Conservation (phyloP, 768 basidiomycete genomes). For the Kwoniella sp. region DNA sequence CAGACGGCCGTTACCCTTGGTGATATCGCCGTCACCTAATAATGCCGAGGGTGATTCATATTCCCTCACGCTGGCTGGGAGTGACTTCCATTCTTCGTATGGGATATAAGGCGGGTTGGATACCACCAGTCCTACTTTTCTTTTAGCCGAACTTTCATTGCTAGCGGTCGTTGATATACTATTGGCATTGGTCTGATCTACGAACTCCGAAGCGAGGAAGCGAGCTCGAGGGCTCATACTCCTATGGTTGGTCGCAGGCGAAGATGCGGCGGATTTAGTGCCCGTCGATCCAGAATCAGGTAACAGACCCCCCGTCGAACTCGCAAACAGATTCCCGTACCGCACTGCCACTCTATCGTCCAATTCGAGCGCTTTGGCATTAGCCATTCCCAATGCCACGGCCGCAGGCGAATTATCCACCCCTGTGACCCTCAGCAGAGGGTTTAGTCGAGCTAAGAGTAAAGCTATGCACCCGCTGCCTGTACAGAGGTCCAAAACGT, state of each 20-base stretch:
- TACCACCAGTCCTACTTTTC: slow-evolving; percentile 23
- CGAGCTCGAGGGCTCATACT: slow-evolving; percentile 7
- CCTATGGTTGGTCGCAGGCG: not conserved
- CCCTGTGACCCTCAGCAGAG: slow-evolving; percentile 14
- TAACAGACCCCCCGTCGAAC: not conserved
- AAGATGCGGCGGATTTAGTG: not conserved
- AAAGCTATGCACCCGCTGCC: slow-evolving; percentile 91
- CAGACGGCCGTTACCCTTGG: not conserved
- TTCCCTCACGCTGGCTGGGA: slow-evolving; percentile 70
- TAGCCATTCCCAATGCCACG: slow-evolving; percentile 19
- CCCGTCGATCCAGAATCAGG: not conserved
- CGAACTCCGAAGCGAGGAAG: slow-evolving; percentile 54
- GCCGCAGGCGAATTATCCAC: slow-evolving; percentile 39
- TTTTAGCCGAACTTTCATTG: no score
- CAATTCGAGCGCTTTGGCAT: slow-evolving; percentile 7
- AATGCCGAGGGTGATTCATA: slow-evolving; percentile 83
- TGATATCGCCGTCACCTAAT: slow-evolving; percentile 65
- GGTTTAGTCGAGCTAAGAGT: slow-evolving; percentile 64
- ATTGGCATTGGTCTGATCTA: not conserved
- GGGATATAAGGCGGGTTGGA: slow-evolving; percentile 68
- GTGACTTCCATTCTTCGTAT: slow-evolving; percentile 63
- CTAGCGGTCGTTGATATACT: no score
- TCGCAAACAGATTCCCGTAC: slow-evolving; percentile 21
- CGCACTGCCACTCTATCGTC: slow-evolving; percentile 6
- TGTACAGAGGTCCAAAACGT: slow-evolving; percentile 84